These are phyloP conservation scores for Didymella pinodella DNA, from an alignment of 2,329 filamentous ascomycete species.

Conservation along the genomic window DNA sequence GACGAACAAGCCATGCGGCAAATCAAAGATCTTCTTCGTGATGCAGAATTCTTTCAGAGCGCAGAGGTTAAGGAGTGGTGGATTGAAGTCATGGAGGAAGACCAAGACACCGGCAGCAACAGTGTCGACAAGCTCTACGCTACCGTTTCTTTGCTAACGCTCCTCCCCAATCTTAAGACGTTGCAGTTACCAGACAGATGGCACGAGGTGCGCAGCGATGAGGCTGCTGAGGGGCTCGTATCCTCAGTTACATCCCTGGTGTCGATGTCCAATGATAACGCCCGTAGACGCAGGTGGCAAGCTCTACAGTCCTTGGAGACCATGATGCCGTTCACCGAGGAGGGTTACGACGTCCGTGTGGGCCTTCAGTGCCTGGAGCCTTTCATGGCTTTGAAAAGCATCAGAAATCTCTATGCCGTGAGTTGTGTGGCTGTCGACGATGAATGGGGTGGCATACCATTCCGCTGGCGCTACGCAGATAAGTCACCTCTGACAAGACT, in stretches of 20 bases:
- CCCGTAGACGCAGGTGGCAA: slow-evolving; percentile 9
- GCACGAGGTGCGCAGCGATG: slow-evolving; percentile 34
- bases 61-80: slow-evolving; percentile 40
- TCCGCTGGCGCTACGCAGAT: slow-evolving; percentile 37
- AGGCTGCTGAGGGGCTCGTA: slow-evolving; percentile 30
- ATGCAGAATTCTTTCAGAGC: slow-evolving; percentile 26
- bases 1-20: slow-evolving; percentile 30
- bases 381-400: slow-evolving; percentile 36
- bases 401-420: slow-evolving; percentile 43
- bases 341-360: slow-evolving; percentile 41
- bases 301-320: slow-evolving; percentile 38
- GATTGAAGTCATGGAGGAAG: slow-evolving; percentile 37
- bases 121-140: slow-evolving; percentile 32
- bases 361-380: slow-evolving; percentile 41
- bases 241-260: slow-evolving; percentile 28
- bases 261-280: slow-evolving; percentile 27
- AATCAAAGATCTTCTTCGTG: slow-evolving; percentile 31
- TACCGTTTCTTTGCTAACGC: slow-evolving; percentile 35
- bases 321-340: slow-evolving; percentile 41
- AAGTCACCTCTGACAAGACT: slow-evolving; percentile 38
- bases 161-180: slow-evolving; percentile 42
- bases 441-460: slow-evolving; percentile 40
- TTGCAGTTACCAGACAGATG: slow-evolving; percentile 41
- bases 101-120: slow-evolving; percentile 20
- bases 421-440: slow-evolving; percentile 45